These are phyloP conservation scores for Tylopilus intermedius DNA, from an alignment of 768 basidiomycete species.

Conservation along the genomic window DNA sequence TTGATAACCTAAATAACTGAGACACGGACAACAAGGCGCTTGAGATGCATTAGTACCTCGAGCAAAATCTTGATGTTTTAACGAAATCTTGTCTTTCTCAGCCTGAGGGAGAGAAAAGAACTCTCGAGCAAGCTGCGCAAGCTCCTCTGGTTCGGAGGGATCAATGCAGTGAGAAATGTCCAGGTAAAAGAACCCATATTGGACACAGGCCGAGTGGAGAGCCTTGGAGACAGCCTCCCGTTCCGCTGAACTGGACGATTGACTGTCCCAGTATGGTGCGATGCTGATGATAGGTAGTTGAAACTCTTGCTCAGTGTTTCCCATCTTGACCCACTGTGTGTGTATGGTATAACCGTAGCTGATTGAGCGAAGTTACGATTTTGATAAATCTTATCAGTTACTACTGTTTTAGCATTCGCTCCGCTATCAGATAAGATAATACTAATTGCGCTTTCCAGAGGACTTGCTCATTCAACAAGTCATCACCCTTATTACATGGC, in stretches of 20 bases:
- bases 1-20: slow-evolving; percentile 60
- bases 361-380: background rate
- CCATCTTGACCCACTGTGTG: slow-evolving; percentile 9
- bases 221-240: slow-evolving; percentile 48
- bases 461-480: background rate
- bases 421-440: background rate
- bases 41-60: slow-evolving; percentile 48
- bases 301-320: slow-evolving; percentile 3
- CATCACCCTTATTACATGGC: background rate
- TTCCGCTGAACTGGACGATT: slow-evolving; percentile 26
- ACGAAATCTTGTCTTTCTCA: slow-evolving; percentile 72
- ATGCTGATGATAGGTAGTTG: slow-evolving; percentile 70
- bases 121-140: slow-evolving; percentile 56
- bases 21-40: background rate
- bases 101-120: slow-evolving; percentile 72
- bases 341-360: background rate
- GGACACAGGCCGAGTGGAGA: slow-evolving; percentile 67
- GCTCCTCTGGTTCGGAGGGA: slow-evolving; percentile 56
- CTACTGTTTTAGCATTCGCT: background rate
- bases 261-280: slow-evolving; percentile 51
- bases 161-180: slow-evolving; percentile 59
- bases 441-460: background rate
- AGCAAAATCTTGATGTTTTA: slow-evolving; percentile 66
- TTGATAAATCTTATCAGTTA: too few species aligned
- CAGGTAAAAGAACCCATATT: slow-evolving; percentile 89